Base-by-base conservation (phyloP, 2,329 filamentous ascomycete species). In the Tolypocladium sp. region DNA sequence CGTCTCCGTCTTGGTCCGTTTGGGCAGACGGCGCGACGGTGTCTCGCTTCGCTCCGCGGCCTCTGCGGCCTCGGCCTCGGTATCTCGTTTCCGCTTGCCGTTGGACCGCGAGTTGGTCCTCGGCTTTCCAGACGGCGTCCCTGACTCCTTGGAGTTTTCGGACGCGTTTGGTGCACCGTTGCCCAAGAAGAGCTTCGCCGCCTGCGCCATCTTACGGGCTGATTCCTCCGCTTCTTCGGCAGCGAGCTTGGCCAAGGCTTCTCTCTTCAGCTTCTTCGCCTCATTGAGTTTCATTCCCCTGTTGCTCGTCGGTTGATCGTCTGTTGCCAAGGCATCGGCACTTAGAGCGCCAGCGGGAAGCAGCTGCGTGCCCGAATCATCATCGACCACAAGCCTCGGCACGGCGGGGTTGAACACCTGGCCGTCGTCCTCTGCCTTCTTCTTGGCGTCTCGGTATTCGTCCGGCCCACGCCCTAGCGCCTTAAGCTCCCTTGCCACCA, bases 401-500 rank as follows among this genome's bases (percentile, higher is more conserved):
- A 75, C 67, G n/a, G 63, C 63, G 2, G 73, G 67, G 46, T 82
- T 81, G 63, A 92, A 88, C 0, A 79, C 75, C 63, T 79, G 78
- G 3, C 89, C 90, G 52, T 85, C 81, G 25, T 82, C 83, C 63
- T 89, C 84, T 1, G 87, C 88, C 67, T 82, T 79, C 66, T 81
- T 81, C 73, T 86, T 85, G 8, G 87, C 86, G 52, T 79, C 78
- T 51, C 76, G 78, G 65, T 82, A 88, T 8, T 82, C 82, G 57
- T 87, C 85, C 20, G 84, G 79, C 3, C 86, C 86, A 52, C 90
- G 85, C 1, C 86, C 86, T 22, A 91, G 80, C 25, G 79, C 78
- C 69, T 89, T 89, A 1, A 94, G 81, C 72, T 93, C 90, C 37
- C 90, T 81, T 20, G 88, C 84, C 63, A 93, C 90, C 90, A 94